These are phyloP conservation scores for Carex littledalei DNA, from an alignment of 176 grass and related monocot genomes.

Conservation along the genomic window DNA sequence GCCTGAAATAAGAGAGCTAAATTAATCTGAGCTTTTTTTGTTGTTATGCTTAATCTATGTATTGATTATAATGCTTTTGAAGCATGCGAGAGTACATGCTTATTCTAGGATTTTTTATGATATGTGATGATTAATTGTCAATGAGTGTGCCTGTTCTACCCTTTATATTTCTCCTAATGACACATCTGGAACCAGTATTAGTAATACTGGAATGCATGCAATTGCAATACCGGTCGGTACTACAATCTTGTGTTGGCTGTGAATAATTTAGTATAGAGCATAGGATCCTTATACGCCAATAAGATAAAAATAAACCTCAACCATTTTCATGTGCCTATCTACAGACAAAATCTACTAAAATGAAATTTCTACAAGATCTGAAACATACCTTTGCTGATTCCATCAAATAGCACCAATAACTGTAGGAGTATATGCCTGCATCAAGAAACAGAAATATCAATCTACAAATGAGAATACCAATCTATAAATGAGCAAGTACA, in stretches of 20 bases:
- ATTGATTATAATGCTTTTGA: neutral
- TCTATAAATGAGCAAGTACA: neutral
- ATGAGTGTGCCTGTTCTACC: neutral
- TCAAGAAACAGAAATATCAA: neutral
- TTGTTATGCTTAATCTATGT: neutral
- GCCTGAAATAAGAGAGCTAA: conserved; percentile 28
- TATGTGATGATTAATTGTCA: neutral
- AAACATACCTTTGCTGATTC: neutral
- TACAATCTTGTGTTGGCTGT: neutral
- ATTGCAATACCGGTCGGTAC: neutral
- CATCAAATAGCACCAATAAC: neutral
- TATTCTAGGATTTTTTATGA: neutral
- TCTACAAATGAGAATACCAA: neutral
- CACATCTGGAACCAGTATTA: neutral
- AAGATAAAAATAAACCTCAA: neutral
- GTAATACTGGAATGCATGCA: neutral
- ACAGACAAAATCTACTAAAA: neutral
- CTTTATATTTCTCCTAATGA: neutral
- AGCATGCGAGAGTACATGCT: neutral
- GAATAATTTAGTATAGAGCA: neutral
- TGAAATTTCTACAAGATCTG: neutral
- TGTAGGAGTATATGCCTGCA: neutral
- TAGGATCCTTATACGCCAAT: neutral
- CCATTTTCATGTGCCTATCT: neutral
- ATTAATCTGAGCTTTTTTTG: neutral